Evolutionary conservation across 2,329 filamentous ascomycete species (phyloP), one percentile per base, ranked within the genome.

Genomic region (Hypoxylon rubiginosum): DNA sequence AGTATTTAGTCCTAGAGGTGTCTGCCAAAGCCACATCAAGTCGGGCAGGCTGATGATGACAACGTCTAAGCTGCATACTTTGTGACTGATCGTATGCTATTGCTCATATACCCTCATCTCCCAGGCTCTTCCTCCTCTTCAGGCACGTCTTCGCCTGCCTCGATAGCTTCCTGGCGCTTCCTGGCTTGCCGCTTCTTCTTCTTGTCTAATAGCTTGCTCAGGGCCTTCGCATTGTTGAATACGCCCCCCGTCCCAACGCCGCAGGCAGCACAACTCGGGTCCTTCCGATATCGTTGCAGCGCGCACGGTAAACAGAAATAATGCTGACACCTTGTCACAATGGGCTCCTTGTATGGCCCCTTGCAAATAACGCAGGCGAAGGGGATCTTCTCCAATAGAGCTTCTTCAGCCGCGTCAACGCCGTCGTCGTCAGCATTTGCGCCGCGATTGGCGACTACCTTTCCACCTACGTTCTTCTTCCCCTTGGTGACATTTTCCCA

Each of bases 221-320:
- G 76, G 71, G 91, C 91, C 82, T 93, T 97, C 0, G 94, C 94
- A 3, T 88, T 86, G 77, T 97, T 97, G 75, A 98, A 98, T 0
- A 97, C 92, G 0, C 96, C 96, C 30, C 91, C 90, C 0, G 94
- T 98, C 4, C 93, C 92, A 0, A 90, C 85, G 0, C 93, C 92
- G 77, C 96, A 98, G 3, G 91, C 92, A 1, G 92, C 93, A 78
- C 96, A 98, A 2, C 88, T 89, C 3, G 94, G 94, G 73, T 94
- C 93, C 76, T 93, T 96, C 68, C 92, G 86, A 77, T 97, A 98
- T 70, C 94, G 83, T 76, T 92, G 89, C 72, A 98, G 82, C 26
- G 96, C 96, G 79, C 96, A 99, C 0, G 86, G 84, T 78, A 97
- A 92, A 77, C 96, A 99, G 76, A 98, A 98, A 79, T 98, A 98